phyloP scores from a whole-genome alignment of 257 asterid genomes.

The Salvia miltiorrhiza region DNA sequence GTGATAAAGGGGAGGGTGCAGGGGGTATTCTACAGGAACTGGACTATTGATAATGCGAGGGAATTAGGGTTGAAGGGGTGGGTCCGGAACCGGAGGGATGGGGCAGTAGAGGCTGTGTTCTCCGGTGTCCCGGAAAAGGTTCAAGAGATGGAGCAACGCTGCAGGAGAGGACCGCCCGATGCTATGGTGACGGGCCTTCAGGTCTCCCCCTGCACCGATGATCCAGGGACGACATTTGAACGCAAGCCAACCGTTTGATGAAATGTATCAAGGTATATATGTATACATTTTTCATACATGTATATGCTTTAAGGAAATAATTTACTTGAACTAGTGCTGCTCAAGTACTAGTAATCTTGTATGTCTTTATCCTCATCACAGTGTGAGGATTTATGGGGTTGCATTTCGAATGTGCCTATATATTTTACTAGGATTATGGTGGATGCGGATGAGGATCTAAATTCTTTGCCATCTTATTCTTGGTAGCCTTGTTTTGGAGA shows the following conservation, averaged over 20 bases:
- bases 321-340: neutral
- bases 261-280: neutral
- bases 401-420: neutral
- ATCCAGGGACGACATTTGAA: slow-evolving; percentile 70
- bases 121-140: slow-evolving; percentile 76
- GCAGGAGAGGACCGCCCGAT: slow-evolving; percentile 87
- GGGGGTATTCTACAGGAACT: slow-evolving; percentile 88
- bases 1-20: slow-evolving; percentile 84
- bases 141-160: slow-evolving; percentile 87
- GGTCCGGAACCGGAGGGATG: slow-evolving; percentile 93
- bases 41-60: slow-evolving; percentile 76
- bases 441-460: neutral
- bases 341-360: neutral
- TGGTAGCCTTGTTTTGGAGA: neutral
- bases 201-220: slow-evolving; percentile 54
- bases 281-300: no score
- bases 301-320: neutral
- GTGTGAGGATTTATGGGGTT: neutral
- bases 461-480: neutral
- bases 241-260: slow-evolving; percentile 68
- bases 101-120: slow-evolving; percentile 83
- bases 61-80: slow-evolving; percentile 81
- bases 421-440: neutral
- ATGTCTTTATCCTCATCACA: neutral
- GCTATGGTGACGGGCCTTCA: slow-evolving; percentile 74